Percentiles rank a stretch among this genome's conserved stretches.
phyloP scores from a whole-genome alignment of 805 yeast species.

The Ogataea dorogensis region DNA sequence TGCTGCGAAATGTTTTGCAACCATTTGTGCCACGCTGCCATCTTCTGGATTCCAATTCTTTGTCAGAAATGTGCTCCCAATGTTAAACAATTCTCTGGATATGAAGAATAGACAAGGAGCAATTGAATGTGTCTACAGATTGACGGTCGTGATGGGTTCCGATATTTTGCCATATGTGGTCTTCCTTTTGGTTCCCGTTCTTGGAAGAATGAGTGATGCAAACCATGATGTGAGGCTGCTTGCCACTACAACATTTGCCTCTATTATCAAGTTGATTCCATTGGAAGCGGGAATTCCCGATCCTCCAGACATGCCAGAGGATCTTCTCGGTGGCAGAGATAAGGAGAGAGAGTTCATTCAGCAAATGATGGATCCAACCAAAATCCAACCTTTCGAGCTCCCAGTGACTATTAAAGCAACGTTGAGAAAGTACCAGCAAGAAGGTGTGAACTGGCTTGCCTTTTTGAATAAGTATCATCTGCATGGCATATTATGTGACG shows the following conservation, averaged over 20 bases:
- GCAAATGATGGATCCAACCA: slow-evolving; percentile 97
- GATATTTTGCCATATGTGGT: slow-evolving; percentile 92
- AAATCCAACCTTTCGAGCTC: slow-evolving; percentile 79
- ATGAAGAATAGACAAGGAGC: slow-evolving; percentile 86
- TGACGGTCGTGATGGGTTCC: slow-evolving; percentile 81
- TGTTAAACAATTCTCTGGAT: slow-evolving; percentile 72
- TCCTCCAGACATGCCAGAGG: slow-evolving; percentile 86
- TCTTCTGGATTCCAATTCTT: slow-evolving; percentile 71
- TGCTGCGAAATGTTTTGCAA: slow-evolving; percentile 84
- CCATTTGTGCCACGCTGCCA: slow-evolving; percentile 68
- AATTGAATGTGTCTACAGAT: slow-evolving; percentile 84
- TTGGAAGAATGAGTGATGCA: slow-evolving; percentile 97
- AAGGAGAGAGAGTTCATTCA: slow-evolving; percentile 90
- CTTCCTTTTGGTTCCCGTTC: slow-evolving; percentile 90
- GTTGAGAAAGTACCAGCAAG: slow-evolving; percentile 92
- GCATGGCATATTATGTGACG: slow-evolving; percentile 97
- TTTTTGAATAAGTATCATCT: slow-evolving; percentile 90
- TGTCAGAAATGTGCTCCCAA: slow-evolving; percentile 75
- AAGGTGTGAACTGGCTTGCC: slow-evolving; percentile 97
- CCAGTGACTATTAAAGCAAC: slow-evolving; percentile 94
- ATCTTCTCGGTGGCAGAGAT: slow-evolving; percentile 83
- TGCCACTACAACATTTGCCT: slow-evolving; percentile 95
- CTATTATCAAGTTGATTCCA: slow-evolving; percentile 92
- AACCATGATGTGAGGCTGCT: slow-evolving; percentile 82
- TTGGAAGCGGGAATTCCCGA: slow-evolving; percentile 96